Conservation (phyloP, 306 rosid genomes). For the Glycine latifolia region DNA sequence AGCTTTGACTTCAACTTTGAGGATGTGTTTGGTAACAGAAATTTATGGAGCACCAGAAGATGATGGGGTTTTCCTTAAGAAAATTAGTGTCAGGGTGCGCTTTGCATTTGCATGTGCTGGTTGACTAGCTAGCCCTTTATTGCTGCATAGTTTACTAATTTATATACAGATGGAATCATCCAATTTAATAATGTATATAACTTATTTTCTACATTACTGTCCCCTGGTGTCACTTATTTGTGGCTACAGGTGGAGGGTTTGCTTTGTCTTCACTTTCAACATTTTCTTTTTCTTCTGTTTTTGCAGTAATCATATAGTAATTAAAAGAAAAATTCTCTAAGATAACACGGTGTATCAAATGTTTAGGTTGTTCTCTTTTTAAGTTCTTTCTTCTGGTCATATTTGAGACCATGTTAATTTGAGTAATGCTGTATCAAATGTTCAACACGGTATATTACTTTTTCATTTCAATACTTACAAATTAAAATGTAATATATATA, state of each 20-base stretch:
- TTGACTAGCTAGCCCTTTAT: conserved; percentile 43
- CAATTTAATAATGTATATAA: conserved; percentile 49
- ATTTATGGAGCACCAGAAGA: conserved; percentile 58
- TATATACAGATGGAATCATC: conserved; percentile 42
- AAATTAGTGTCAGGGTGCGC: conserved; percentile 43
- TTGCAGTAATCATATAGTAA: background rate
- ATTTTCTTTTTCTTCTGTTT: background rate
- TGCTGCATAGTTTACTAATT: conserved; percentile 45
- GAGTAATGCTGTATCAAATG: background rate
- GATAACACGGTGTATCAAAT: background rate
- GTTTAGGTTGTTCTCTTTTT: background rate
- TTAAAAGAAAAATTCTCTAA: background rate
- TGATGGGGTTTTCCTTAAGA: background rate
- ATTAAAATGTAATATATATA: too few species aligned
- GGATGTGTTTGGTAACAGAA: conserved; percentile 34
- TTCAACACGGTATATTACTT: too few species aligned
- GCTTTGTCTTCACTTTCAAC: conserved; percentile 45
- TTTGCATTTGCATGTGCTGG: conserved; percentile 59
- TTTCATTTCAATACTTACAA: too few species aligned
- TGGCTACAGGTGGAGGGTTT: conserved; percentile 34
- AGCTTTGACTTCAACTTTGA: conserved; percentile 42
- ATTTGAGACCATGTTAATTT: background rate
- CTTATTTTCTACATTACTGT: conserved; percentile 51
- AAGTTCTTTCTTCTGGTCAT: conserved; percentile 11
- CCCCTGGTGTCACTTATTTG: conserved; percentile 34